Base-by-base conservation (phyloP, 176 grass and related monocot genomes). In the Aegilops tauschii region DNA sequence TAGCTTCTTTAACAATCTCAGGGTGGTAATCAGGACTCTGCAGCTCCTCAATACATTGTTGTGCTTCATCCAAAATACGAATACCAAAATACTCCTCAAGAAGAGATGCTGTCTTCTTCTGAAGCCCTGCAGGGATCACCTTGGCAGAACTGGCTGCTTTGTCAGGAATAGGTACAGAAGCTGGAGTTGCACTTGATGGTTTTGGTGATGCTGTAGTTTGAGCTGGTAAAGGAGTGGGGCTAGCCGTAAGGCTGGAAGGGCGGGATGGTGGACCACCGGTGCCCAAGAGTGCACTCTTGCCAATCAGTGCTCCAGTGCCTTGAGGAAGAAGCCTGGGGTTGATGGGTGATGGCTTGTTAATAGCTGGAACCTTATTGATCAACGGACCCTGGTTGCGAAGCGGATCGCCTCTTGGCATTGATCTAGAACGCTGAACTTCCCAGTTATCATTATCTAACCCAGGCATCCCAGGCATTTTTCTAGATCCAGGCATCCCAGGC, bases 381-480 rank as follows among this genome's bases (percentile, higher is more conserved):
- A 89, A 74, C 0, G 80, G 75, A 32, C 44, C 71, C 81, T 93
- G 86, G 59, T 76, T 80, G 49, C 88, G 87, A 86, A 82, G 58
- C 12, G 61, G 23, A 20, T 92, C 92, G 3, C 90, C 94, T 92
- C 88, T 96, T 28, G 89, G 68, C 94, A 93, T 93, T 49, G 97
- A 94, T 82, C 78, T 99, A 83, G 92, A 88, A 68, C 89, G 97
- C 7, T 87, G 92, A 90, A 96, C 90, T 88, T 99, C 97, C 97
- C 97, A 99, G 79, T 92, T 96, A 80, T 94, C 97, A 83, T 87
- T 81, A 27, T 96, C 97, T 66, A 94, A 82, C 20, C 92, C 94
- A 86, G 94, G 97, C 97, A 98, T 98, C 18, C 97, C 97, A 73
- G 97, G 97, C 97, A 99, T 99, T 83, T 94, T 99, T 92, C 97